These are phyloP conservation scores for Hordeum vulgare DNA, from an alignment of 176 grass and related monocot species.

Conservation along the genomic window MorexV3_pseudomolecules_assembly NC_058523.1:114546531-114547030, in stretches of 20 bases:
- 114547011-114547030: neutral
- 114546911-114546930: neutral
- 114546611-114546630: neutral
- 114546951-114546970: neutral
- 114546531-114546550: neutral
- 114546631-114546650: neutral
- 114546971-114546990: neutral
- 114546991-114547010: neutral
- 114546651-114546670: neutral
- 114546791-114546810: neutral
- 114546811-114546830: neutral
- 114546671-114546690: neutral
- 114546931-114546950: neutral
- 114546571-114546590: neutral
- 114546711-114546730: neutral
- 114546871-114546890: neutral
- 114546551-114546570: neutral
- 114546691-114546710: neutral
- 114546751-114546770: neutral
- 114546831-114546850: neutral
- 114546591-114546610: neutral
- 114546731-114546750: neutral
- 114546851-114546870: neutral
- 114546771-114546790: neutral
- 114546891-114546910: neutral